Evolutionary conservation across 2,329 filamentous ascomycete genomes (phyloP), one percentile per base, ranked within the genome.

Genomic region (Epichloe coenophiala): DNA sequence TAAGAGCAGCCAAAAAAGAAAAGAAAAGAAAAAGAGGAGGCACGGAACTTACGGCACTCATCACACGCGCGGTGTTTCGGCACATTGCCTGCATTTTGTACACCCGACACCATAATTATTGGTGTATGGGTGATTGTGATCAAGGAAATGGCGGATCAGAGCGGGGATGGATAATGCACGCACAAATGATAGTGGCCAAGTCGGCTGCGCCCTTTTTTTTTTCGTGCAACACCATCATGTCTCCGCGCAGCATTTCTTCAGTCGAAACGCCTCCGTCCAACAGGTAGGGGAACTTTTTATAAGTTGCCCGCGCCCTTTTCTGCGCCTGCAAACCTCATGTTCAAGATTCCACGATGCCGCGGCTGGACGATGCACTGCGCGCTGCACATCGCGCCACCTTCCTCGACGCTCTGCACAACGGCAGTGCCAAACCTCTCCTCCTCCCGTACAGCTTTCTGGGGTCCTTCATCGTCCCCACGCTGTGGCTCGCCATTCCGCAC

Each of bases 21-120:
- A 19, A 23, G n/a, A n/a, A n/a, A n/a, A n/a, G n/a, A 23, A 1
- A 23, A 23, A 23, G 1, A 3, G 11, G 49, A n/a, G 9, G 11
- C 17, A 19, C 27, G 35, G 42, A 5, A 49, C 78, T 65, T 72
- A 84, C 81, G 74, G 65, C 81, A 84, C 63, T 83, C 80, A 63
- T 84, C 81, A 63, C 81, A 84, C 53, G 80, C 80, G 45, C 78
- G 73, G 55, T 77, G 78, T 60, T 79, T 83, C 53, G 68, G 60
- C 53, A 64, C 56, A 47, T 55, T 57, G 42, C 54, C 48, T 21
- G 21, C n/a, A 19, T n/a, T 8, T n/a, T 27, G 23, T 37, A 40
- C 37, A 21, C 12, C 8, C 9, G 43, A 47, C 38, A 17, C 23
- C 44, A 47, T 43, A 33, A 21, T 21, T 39, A 9, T 8, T 44